A percentile compares a stretch with the other conserved stretches of the same genome.
phyloP scores from a whole-genome alignment of 805 yeast genomes.

The Nakazawaea ishiwadae region DNA sequence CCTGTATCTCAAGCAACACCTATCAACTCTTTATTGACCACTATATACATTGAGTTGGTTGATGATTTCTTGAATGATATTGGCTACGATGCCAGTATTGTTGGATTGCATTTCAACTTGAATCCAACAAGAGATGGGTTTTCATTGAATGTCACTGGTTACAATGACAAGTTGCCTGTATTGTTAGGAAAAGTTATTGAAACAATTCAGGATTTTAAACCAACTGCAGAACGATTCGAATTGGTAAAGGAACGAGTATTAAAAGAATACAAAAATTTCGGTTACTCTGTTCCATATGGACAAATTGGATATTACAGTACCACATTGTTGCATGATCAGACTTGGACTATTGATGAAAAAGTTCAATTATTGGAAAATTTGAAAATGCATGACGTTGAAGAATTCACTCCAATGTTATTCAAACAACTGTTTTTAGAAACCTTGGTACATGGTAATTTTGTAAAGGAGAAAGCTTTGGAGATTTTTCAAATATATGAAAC shows the following conservation, averaged over 20 bases:
- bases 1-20: conserved; percentile 64
- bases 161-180: conserved; percentile 70
- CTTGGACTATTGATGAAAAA: conserved; percentile 64
- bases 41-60: conserved; percentile 63
- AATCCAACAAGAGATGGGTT: conserved; percentile 66
- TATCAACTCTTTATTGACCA: conserved; percentile 49
- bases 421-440: conserved; percentile 64
- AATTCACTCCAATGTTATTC: conserved; percentile 48
- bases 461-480: conserved; percentile 46
- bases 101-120: conserved; percentile 62
- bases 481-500: conserved; percentile 39
- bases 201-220: conserved; percentile 44
- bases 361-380: conserved; percentile 41
- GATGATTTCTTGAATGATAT: conserved; percentile 73
- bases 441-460: conserved; percentile 73
- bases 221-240: conserved; percentile 57
- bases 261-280: conserved; percentile 64
- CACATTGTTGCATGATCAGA: conserved; percentile 63
- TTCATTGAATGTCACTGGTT: conserved; percentile 66
- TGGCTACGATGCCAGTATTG: conserved; percentile 80
- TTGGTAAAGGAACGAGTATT: conserved; percentile 58
- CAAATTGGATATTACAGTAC: conserved; percentile 66
- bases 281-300: conserved; percentile 69
- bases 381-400: conserved; percentile 42
- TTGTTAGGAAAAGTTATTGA: conserved; percentile 58